These are phyloP conservation scores for Nicotiana undulata DNA, from an alignment of 257 asterid species.

Conservation along the genomic window DNA sequence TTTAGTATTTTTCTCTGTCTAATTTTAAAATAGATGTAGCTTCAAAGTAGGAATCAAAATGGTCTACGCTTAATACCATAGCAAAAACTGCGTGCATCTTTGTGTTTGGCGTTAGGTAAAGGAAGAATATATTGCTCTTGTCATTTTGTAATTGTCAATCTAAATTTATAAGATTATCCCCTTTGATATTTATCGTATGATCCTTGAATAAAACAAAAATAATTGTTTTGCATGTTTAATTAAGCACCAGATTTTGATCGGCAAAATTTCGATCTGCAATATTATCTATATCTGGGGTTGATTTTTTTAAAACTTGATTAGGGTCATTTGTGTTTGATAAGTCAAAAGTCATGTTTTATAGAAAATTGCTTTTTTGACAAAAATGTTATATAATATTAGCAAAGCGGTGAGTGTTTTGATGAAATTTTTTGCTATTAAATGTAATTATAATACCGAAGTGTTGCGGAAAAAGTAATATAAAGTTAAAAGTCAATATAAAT, in stretches of 20 bases:
- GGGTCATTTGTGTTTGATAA: too few species aligned
- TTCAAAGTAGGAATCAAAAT: conserved; percentile 9
- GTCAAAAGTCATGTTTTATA: too few species aligned
- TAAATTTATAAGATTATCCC: not conserved
- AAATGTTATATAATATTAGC: too few species aligned
- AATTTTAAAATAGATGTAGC: not conserved
- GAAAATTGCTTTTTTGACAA: too few species aligned
- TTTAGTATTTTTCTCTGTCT: not conserved
- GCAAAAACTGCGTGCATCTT: conserved; percentile 9
- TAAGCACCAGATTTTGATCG: not conserved
- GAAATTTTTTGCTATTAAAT: too few species aligned
- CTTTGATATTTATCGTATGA: not conserved
- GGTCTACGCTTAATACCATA: not conserved
- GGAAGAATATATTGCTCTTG: not conserved
- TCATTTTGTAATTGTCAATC: too few species aligned
- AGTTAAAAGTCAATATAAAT: too few species aligned
- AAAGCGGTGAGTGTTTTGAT: too few species aligned
- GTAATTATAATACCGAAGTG: too few species aligned
- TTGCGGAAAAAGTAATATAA: too few species aligned
- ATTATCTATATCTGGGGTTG: too few species aligned
- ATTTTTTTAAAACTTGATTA: too few species aligned
- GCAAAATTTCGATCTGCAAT: not conserved
- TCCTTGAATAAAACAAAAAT: not conserved
- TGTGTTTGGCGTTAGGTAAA: conserved; percentile 13
- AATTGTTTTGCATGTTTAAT: not conserved